phyloP scores from a whole-genome alignment of 2,329 filamentous ascomycete genomes.

The Ambrosiella beaveri region DNA sequence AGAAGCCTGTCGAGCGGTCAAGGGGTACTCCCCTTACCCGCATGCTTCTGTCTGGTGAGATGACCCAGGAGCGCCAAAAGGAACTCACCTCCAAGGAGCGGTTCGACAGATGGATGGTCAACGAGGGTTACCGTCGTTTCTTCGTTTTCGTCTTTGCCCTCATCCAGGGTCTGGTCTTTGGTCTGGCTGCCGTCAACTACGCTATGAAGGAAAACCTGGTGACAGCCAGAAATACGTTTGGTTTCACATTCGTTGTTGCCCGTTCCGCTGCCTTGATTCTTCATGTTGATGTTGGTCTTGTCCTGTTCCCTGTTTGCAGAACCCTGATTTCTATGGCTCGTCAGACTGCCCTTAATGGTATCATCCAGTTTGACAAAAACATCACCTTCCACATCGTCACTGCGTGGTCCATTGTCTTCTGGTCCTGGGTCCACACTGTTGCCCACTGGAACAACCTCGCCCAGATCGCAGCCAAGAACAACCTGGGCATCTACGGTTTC shows the following conservation, averaged over 20 bases:
- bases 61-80: slow-evolving; percentile 56
- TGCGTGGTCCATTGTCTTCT: slow-evolving; percentile 78
- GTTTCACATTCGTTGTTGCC: slow-evolving; percentile 60
- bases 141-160: slow-evolving; percentile 59
- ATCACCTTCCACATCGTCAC: slow-evolving; percentile 76
- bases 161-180: slow-evolving; percentile 59
- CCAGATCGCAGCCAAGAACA: slow-evolving; percentile 55
- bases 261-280: slow-evolving; percentile 58
- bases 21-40: slow-evolving; percentile 70
- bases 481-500: slow-evolving; percentile 62
- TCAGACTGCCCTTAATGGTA: slow-evolving; percentile 67
- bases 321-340: slow-evolving; percentile 68
- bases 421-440: slow-evolving; percentile 71
- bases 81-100: slow-evolving; percentile 51
- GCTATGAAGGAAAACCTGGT: slow-evolving; percentile 59
- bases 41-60: slow-evolving; percentile 68
- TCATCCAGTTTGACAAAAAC: slow-evolving; percentile 80
- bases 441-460: slow-evolving; percentile 81
- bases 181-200: slow-evolving; percentile 67
- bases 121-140: slow-evolving; percentile 69
- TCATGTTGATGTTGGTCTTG: slow-evolving; percentile 64
- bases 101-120: slow-evolving; percentile 78
- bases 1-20: slow-evolving; percentile 42
- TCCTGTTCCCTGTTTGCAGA: slow-evolving; percentile 68
- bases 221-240: slow-evolving; percentile 48